Evolutionary conservation across 2,329 filamentous ascomycete species (phyloP).

Genomic region (Aspergillus versicolor): DNA sequence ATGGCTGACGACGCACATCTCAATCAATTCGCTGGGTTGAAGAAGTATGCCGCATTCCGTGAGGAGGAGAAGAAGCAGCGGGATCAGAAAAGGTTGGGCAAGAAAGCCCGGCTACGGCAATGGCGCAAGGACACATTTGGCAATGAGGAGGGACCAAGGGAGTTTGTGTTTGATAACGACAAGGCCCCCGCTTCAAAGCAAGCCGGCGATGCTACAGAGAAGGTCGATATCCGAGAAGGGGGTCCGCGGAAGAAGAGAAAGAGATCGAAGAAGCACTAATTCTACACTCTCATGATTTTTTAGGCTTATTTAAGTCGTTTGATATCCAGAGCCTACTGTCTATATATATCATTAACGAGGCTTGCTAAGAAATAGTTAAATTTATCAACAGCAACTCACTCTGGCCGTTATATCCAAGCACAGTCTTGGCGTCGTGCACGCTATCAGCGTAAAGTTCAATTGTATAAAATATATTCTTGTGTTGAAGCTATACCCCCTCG

Average conservation of each 20-base stretch:
- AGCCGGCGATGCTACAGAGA: constrained; percentile 22
- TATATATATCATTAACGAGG: constrained; percentile 1
- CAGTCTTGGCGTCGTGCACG: too few species aligned
- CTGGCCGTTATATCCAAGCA: too few species aligned
- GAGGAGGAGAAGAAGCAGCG: constrained; percentile 85
- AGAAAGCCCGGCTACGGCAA: constrained; percentile 85
- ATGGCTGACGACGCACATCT: constrained; percentile 82
- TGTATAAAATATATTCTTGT: too few species aligned
- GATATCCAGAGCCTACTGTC: constrained; percentile 3
- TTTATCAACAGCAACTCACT: too few species aligned
- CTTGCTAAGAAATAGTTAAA: not conserved
- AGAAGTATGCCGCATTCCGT: constrained; percentile 89
- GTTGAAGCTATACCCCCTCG: too few species aligned
- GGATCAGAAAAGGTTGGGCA: constrained; percentile 84
- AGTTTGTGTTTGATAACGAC: constrained; percentile 30
- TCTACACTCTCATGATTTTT: not conserved
- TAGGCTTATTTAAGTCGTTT: not conserved
- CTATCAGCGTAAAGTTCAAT: too few species aligned
- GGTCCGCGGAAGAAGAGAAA: constrained; percentile 43
- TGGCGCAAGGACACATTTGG: constrained; percentile 75
- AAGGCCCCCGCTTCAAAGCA: constrained; percentile 16
- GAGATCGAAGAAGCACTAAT: constrained; percentile 45
- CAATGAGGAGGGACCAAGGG: constrained; percentile 53
- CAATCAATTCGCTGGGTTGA: constrained; percentile 88
- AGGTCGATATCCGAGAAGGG: constrained; percentile 45